Base-by-base conservation (phyloP, 345 rosid species). In the Ceriops decandra region DNA sequence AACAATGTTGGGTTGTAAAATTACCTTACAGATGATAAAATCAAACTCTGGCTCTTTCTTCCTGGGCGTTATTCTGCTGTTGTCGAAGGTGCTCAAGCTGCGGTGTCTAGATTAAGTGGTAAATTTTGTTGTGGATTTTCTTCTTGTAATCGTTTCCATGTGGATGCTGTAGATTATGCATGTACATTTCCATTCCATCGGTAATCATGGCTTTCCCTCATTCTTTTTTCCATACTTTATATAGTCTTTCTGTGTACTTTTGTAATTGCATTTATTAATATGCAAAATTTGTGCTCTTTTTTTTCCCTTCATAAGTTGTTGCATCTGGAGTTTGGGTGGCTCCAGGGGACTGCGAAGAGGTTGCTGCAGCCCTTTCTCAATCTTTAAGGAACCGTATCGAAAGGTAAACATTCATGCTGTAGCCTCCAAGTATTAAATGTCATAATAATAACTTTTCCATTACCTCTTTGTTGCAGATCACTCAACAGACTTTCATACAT, bases 311-410 rank as follows among this genome's bases (percentile, higher is more conserved):
- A 80, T 72, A 74, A 95, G 99, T 85, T 82, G 90, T 91, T 73
- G 89, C 99, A 62, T 87, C 96, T 42, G 99, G 99, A 76, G 77
- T 86, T 72, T 95, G 99, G 99, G 78, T 86, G 75, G 91, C 98
- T 75, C 98, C 99, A 79, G 99, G 99, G 71, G 98, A 92, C 77
- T 87, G 96, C 20, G 98, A 95, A 81, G 98, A 92, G 90, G 85
- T 95, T 73, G 96, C 97, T 13, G 80, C 86, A 70, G 98, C 99
- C 75, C 87, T 95, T 70, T 92, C 98, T 68, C 97, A 86, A 70
- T 85, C 99, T 73, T 81, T 95, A 66, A 85, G 91, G 81, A 90
- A 90, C 78, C 80, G 88, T 66, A 87, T 95, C 52, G 99, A 92
- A 82, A 95, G 95, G 99, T 92, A 76, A 36, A 73, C 57, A 61